A percentile compares a stretch with the other conserved stretches of the same genome.
Conservation (phyloP, 768 basidiomycete species). For the Boletus huronensis region DNA sequence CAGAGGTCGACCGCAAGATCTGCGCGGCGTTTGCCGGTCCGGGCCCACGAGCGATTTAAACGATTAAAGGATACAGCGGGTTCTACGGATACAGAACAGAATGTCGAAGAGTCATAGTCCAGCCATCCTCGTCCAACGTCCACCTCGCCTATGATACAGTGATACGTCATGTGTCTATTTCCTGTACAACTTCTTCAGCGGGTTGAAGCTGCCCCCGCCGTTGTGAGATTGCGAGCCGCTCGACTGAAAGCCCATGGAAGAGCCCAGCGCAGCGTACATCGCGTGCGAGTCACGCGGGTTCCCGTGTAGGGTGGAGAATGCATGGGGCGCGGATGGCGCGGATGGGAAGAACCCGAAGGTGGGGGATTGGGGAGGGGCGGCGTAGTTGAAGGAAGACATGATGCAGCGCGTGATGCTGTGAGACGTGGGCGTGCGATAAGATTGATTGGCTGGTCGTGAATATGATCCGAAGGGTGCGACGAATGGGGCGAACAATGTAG, state of each 20-base stretch:
- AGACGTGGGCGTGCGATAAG: too few species aligned
- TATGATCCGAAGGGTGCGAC: not conserved
- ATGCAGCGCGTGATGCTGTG: constrained; percentile 14
- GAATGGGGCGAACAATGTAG: constrained; percentile 9
- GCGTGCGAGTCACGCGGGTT: constrained; percentile 57
- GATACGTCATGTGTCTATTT: constrained; percentile 13
- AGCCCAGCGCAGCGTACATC: constrained; percentile 53
- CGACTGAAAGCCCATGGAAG: constrained; percentile 24
- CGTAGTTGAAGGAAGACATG: constrained; percentile 45
- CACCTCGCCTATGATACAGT: constrained; percentile 27
- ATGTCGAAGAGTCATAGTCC: constrained; percentile 19
- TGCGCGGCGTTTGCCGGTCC: constrained; percentile 32
- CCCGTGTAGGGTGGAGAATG: constrained; percentile 54
- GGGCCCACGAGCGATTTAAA: not conserved
- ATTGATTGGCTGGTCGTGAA: not conserved
- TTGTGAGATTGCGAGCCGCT: constrained; percentile 25
- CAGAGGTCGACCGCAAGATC: too few species aligned
- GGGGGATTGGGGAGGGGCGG: constrained; percentile 48
- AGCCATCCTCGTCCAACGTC: not conserved
- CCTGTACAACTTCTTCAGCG: constrained; percentile 38
- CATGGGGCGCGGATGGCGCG: constrained; percentile 51
- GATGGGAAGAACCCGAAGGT: constrained; percentile 59
- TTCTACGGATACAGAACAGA: constrained; percentile 28
- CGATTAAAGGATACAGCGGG: constrained; percentile 17
- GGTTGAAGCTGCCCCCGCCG: constrained; percentile 24